Evolutionary conservation across 345 rosid species (phyloP).

Genomic region (Eucalyptus curtisii): DNA sequence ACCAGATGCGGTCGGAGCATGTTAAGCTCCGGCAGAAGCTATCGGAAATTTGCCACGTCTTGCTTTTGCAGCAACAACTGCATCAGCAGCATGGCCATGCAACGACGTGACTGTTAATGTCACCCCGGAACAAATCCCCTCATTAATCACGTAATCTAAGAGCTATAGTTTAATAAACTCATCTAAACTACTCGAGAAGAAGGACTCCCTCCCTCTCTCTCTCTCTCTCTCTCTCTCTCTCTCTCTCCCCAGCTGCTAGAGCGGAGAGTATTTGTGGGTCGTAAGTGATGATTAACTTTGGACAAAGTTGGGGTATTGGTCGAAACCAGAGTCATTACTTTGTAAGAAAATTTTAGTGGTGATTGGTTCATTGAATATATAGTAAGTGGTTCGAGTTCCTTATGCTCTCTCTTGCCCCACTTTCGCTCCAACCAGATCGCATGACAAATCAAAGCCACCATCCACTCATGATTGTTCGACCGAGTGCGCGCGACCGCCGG

Average conservation of each 20-base stretch:
- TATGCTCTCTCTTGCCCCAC: neutral
- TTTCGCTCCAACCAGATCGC: neutral
- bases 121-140: constrained; percentile 23
- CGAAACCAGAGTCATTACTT: neutral
- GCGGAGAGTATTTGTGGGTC: neutral
- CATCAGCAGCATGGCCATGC: constrained; percentile 40
- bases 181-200: neutral
- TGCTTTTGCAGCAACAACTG: constrained; percentile 35
- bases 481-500: neutral
- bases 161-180: neutral
- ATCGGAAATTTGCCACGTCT: constrained; percentile 32
- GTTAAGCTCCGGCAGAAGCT: constrained; percentile 40
- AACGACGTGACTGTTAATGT: constrained; percentile 4
- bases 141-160: constrained; percentile 22
- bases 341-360: neutral
- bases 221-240: neutral
- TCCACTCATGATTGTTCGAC: neutral
- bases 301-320: neutral
- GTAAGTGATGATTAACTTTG: neutral
- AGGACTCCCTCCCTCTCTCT: neutral
- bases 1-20: constrained; percentile 46
- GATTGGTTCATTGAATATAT: neutral
- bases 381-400: neutral
- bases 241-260: neutral
- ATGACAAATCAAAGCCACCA: neutral